Conservation (phyloP, 2,329 filamentous ascomycete genomes). For the Neonectria hederae region DNA sequence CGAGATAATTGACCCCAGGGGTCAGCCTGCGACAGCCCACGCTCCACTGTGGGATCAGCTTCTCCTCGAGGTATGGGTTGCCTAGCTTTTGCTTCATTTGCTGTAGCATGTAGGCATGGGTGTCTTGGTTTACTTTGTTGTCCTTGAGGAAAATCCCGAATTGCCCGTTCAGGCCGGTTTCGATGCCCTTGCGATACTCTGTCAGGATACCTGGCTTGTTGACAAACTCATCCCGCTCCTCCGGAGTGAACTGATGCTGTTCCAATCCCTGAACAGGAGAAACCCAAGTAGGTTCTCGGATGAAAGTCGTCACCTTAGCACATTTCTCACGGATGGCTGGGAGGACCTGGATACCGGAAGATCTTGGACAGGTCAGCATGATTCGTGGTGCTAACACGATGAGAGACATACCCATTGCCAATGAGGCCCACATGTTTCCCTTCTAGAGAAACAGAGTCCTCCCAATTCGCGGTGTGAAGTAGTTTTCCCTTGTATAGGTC, state of each 20-base stretch:
- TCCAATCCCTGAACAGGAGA: slow-evolving; percentile 54
- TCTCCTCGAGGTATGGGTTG: slow-evolving; percentile 59
- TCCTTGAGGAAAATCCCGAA: slow-evolving; percentile 58
- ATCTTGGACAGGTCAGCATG: slow-evolving; percentile 29
- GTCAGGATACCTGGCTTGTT: slow-evolving; percentile 50
- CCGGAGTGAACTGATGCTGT: slow-evolving; percentile 52
- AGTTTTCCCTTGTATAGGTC: slow-evolving; percentile 58
- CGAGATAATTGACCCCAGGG: slow-evolving; percentile 60
- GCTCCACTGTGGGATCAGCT: slow-evolving; percentile 60
- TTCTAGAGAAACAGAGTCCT: slow-evolving; percentile 50
- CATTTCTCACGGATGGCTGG: slow-evolving; percentile 55
- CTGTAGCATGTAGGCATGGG: slow-evolving; percentile 50
- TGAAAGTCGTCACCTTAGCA: slow-evolving; percentile 57
- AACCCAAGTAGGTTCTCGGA: slow-evolving; percentile 61
- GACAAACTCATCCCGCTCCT: slow-evolving; percentile 53
- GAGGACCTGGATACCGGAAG: slow-evolving; percentile 58
- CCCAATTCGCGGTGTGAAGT: slow-evolving; percentile 65
- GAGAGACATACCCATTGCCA: slow-evolving; percentile 48
- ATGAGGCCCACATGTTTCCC: slow-evolving; percentile 54
- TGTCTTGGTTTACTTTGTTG: slow-evolving; percentile 51
- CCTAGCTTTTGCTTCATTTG: slow-evolving; percentile 51
- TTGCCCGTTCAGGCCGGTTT: slow-evolving; percentile 56
- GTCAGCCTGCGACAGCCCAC: slow-evolving; percentile 61
- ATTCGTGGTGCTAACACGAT: not conserved
- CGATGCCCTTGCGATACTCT: slow-evolving; percentile 55